These are phyloP conservation scores for Debaryomyces castellii DNA, from an alignment of 805 yeast species.

Conservation along the genomic window DNA sequence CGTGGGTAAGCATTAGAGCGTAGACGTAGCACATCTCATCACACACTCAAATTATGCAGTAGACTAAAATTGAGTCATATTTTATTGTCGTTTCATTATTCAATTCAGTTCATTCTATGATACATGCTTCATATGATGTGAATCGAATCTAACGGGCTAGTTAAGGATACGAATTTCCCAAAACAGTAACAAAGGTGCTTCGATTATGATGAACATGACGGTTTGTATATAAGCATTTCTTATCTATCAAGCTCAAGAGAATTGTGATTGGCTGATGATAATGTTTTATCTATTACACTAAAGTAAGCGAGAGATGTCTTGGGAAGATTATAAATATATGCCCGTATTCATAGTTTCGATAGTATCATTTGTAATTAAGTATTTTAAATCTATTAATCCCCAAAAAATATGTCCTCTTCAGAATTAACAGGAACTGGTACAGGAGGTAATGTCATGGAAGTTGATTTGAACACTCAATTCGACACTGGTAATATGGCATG, in stretches of 20 bases:
- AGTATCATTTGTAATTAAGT: too few species aligned
- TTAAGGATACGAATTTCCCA: not conserved
- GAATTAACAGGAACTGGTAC: slow-evolving; percentile 61
- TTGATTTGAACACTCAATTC: slow-evolving; percentile 69
- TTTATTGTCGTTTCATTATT: not conserved
- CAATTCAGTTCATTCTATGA: too few species aligned
- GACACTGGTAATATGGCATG: slow-evolving; percentile 81
- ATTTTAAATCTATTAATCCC: not conserved
- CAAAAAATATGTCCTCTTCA: slow-evolving; percentile 12
- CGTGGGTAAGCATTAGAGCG: too few species aligned
- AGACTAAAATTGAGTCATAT: too few species aligned
- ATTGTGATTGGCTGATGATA: not conserved
- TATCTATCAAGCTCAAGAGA: not conserved
- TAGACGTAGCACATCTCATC: too few species aligned
- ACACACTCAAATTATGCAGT: too few species aligned
- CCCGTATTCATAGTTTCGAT: not conserved
- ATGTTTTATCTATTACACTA: not conserved
- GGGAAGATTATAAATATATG: not conserved
- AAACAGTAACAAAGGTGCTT: not conserved
- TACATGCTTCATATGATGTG: not conserved
- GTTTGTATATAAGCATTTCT: not conserved
- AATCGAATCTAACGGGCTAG: not conserved
- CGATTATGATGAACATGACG: not conserved
- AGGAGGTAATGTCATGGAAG: slow-evolving; percentile 78
- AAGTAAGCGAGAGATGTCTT: not conserved